These are phyloP conservation scores for Fusarium goolgardi DNA, from an alignment of 2,329 filamentous ascomycete species.

Conservation along the genomic window DNA sequence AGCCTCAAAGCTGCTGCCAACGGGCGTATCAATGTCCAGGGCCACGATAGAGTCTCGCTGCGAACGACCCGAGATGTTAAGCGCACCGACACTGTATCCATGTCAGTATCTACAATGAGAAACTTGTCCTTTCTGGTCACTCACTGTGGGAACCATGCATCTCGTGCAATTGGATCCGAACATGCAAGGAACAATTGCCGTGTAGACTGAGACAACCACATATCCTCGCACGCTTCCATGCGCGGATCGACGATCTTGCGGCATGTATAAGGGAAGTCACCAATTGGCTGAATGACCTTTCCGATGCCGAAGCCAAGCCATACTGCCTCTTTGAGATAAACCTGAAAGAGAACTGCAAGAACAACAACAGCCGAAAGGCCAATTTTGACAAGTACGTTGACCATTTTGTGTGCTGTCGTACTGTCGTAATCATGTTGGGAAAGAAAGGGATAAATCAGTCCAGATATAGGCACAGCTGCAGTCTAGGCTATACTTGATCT, in stretches of 20 bases:
- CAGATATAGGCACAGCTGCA: not conserved
- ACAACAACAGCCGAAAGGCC: conserved; percentile 23
- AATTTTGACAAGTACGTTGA: conserved; percentile 10
- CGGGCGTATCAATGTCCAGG: conserved; percentile 50
- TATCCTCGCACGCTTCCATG: conserved; percentile 45
- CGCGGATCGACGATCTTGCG: conserved; percentile 35
- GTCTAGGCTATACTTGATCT: not conserved
- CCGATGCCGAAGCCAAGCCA: conserved; percentile 43
- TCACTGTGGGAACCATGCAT: conserved; percentile 41
- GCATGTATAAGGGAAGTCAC: conserved; percentile 45
- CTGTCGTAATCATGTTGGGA: not conserved
- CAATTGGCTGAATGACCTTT: conserved; percentile 33
- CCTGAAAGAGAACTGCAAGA: conserved; percentile 41
- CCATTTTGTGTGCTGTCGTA: conserved; percentile 10
- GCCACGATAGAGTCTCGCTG: conserved; percentile 49
- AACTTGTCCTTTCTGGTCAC: not conserved
- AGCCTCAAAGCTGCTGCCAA: conserved; percentile 31
- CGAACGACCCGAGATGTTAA: conserved; percentile 49
- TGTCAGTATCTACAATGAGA: not conserved
- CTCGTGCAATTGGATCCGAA: conserved; percentile 33
- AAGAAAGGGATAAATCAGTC: not conserved
- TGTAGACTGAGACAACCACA: conserved; percentile 43
- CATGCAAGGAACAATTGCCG: conserved; percentile 44
- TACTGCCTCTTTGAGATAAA: conserved; percentile 39
- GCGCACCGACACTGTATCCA: conserved; percentile 15